Evolutionary conservation across 2,329 filamentous ascomycete species (phyloP).

Genomic region (Beauveria scarabaeidicola): DNA sequence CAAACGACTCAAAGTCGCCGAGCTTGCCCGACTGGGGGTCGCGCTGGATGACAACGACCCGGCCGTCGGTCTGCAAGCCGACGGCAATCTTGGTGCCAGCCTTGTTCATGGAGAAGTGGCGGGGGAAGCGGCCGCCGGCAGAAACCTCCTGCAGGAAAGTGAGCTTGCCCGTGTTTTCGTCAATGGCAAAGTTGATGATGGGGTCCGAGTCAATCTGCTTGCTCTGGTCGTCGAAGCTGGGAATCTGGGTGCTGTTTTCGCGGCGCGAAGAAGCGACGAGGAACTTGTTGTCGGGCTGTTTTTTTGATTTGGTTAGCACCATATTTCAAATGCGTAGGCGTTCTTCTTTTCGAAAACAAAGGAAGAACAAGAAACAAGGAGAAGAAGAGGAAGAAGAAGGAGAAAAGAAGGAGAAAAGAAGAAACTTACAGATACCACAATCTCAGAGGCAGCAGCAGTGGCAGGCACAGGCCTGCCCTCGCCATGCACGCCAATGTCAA

Average conservation of each 20-base stretch:
- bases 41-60: constrained; percentile 53
- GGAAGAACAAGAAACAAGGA: no score
- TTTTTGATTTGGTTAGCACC: neutral
- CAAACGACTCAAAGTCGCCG: constrained; percentile 33
- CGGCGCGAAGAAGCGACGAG: constrained; percentile 61
- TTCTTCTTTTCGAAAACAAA: no score
- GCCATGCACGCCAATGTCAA: constrained; percentile 40
- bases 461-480: constrained; percentile 30
- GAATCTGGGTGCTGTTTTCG: constrained; percentile 44
- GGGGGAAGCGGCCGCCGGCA: constrained; percentile 55
- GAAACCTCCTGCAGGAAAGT: constrained; percentile 48
- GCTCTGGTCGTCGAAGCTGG: constrained; percentile 32
- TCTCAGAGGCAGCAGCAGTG: constrained; percentile 44
- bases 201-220: constrained; percentile 50
- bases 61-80: constrained; percentile 52
- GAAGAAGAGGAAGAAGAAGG: no score
- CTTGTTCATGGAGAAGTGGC: constrained; percentile 59
- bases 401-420: no score
- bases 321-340: neutral
- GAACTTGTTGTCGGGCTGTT: constrained; percentile 52
- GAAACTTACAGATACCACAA: constrained; percentile 45
- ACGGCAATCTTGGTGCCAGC: constrained; percentile 57
- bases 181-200: constrained; percentile 53
- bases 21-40: constrained; percentile 52
- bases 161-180: constrained; percentile 45